These are phyloP conservation scores for Allomyces arbusculus DNA, from an alignment of 192 early-diverging fungal genomes.

Conservation along the genomic window DNA sequence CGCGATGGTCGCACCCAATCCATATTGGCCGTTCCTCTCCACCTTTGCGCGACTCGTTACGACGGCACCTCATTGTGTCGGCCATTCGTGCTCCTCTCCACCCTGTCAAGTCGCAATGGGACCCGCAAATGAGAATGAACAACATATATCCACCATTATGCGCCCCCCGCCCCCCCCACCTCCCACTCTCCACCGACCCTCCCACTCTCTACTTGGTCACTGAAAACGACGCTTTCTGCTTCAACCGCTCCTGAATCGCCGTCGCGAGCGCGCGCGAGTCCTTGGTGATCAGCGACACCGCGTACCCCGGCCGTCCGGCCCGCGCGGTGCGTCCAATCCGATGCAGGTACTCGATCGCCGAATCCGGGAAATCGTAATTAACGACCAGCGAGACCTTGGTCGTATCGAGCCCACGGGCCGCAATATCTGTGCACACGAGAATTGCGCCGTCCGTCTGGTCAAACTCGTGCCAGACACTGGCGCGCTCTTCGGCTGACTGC, in stretches of 20 bases:
- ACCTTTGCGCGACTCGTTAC: too few species aligned
- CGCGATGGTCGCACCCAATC: too few species aligned
- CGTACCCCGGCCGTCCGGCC: conserved; percentile 53
- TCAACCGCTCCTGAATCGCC: background rate
- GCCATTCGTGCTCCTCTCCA: too few species aligned
- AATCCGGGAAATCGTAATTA: conserved; percentile 76
- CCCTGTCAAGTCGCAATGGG: too few species aligned
- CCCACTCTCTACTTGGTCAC: too few species aligned
- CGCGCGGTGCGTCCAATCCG: conserved; percentile 78
- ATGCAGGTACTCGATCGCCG: conserved; percentile 80
- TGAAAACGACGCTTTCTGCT: background rate
- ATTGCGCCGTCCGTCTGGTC: conserved; percentile 22
- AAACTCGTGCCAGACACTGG: background rate
- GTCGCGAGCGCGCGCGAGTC: conserved; percentile 40
- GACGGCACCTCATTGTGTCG: too few species aligned
- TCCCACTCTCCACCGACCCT: too few species aligned
- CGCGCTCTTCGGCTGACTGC: background rate
- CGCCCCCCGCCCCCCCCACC: too few species aligned
- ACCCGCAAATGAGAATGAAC: too few species aligned
- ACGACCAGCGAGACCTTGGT: conserved; percentile 71
- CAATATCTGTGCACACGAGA: conserved; percentile 75
- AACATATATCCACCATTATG: too few species aligned
- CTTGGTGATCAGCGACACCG: conserved; percentile 57
- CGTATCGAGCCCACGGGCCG: conserved; percentile 75
- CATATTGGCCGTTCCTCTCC: too few species aligned